Percentiles rank a stretch among this genome's conserved stretches.
phyloP scores from a whole-genome alignment of 1,139 yeast genomes.

The Sugiyamaella japonica region DNA sequence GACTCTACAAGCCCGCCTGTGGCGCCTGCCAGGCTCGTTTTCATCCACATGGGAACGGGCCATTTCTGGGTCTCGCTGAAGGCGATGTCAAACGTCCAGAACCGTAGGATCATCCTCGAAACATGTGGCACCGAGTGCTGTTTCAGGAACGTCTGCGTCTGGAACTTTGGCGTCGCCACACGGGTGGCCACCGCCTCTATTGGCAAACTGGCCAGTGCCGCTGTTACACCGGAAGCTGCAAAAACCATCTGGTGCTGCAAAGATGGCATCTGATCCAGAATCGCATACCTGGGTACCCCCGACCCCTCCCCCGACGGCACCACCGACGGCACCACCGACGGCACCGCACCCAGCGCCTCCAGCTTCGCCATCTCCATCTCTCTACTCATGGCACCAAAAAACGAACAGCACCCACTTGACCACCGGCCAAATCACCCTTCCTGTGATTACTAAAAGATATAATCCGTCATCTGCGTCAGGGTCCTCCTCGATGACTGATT shows the following conservation, averaged over 20 bases:
- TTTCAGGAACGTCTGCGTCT: slow-evolving; percentile 4
- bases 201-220: slow-evolving; percentile 15
- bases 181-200: slow-evolving; percentile 11
- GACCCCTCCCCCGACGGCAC: background rate
- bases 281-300: background rate
- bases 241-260: slow-evolving; percentile 14
- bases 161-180: slow-evolving; percentile 6
- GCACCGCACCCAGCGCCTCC: background rate
- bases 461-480: too few relatives aligned
- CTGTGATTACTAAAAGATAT: too few relatives aligned
- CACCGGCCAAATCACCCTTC: too few relatives aligned
- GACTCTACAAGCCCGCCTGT: slow-evolving; percentile 16
- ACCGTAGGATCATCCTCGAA: slow-evolving; percentile 9
- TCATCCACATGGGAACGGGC: slow-evolving; percentile 15
- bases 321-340: background rate
- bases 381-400: background rate
- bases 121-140: slow-evolving; percentile 11
- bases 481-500: too few relatives aligned
- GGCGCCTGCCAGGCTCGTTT: slow-evolving; percentile 14
- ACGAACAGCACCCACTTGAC: too few relatives aligned
- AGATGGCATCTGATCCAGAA: slow-evolving; percentile 7
- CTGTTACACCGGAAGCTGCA: slow-evolving; percentile 11
- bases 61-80: slow-evolving; percentile 8
- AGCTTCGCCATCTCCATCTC: slow-evolving; percentile 7
- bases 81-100: slow-evolving; percentile 17